These are phyloP conservation scores for Botrytis aclada DNA, from an alignment of 2,329 filamentous ascomycete genomes.

Conservation along the genomic window DNA sequence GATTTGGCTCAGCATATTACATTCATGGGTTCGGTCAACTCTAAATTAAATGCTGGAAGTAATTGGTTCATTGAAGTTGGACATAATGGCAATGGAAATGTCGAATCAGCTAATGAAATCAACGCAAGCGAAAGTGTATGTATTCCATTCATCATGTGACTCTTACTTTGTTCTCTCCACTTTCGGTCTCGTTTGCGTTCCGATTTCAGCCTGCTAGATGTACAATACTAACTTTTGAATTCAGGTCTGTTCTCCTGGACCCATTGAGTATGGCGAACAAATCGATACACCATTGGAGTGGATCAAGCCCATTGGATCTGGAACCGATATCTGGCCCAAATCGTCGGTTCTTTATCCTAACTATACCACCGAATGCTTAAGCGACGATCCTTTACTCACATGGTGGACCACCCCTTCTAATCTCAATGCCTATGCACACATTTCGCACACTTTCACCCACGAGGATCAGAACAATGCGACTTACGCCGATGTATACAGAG, in stretches of 20 bases:
- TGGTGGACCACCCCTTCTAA: conserved; percentile 54
- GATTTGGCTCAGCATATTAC: conserved; percentile 48
- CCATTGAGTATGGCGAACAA: conserved; percentile 47
- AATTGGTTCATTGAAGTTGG: conserved; percentile 52
- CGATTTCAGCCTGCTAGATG: not conserved
- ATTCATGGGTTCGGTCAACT: conserved; percentile 45
- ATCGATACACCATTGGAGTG: conserved; percentile 47
- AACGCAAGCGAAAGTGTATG: conserved; percentile 38
- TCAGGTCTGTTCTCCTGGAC: conserved; percentile 27
- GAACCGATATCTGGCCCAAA: conserved; percentile 48
- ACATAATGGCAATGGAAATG: conserved; percentile 55
- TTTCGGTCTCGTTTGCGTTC: not conserved
- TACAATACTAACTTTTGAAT: not conserved
- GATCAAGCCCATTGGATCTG: conserved; percentile 48
- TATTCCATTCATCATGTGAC: not conserved
- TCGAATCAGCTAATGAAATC: conserved; percentile 39
- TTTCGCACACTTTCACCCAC: conserved; percentile 64
- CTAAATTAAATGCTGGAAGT: conserved; percentile 50
- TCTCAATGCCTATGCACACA: conserved; percentile 52
- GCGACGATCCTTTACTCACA: conserved; percentile 48
- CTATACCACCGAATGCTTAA: conserved; percentile 42
- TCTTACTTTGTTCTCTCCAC: not conserved
- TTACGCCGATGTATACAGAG: conserved; percentile 53
- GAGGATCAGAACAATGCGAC: conserved; percentile 58
- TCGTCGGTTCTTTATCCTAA: conserved; percentile 29